Base-by-base conservation (phyloP, 148 eudicot species). In the Amaranthus hypochondriacus region DNA sequence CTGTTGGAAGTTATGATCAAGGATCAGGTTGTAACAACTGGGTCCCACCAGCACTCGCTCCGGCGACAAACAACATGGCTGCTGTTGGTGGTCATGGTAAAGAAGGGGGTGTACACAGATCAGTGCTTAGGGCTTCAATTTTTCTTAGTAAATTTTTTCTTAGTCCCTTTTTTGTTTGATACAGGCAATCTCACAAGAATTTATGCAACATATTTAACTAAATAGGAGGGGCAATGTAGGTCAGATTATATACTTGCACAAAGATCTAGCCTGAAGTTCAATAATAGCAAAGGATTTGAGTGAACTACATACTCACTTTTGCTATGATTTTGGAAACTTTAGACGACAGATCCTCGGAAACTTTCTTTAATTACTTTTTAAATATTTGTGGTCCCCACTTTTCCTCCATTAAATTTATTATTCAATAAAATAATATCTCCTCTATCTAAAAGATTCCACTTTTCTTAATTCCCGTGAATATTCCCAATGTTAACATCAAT, bases 261-360 rank as follows among this genome's bases (percentile, higher is more conserved):
- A 83, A 88, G 86, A 71, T 84, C 83, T 78, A 78, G 74, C 82
- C 82, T 42, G 76, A 77, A 86, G 89, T 82, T 90, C 89, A 70
- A 75, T 68, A 82, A 72, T 84, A 71, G 87, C 84, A 75, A 62
- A 62, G 61, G 78, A 64, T 73, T 78, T 76, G 71, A 71, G 68
- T 21, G 7, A 39, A 28, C 39, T 28, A 28, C 3, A 1, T 5
- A 57, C 84, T 79, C 83, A 70, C 49, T 48, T 71, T 77, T 83
- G 92, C 90, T 85, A 85, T 90, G 78, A 86, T 90, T 90, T 90
- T 87, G 90, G 85, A 87, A 87, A 76, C 90, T 88, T 77, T 79
- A 73, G 83, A 82, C 61, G 9, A n/a, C 21, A 65, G 87, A 81
- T 86, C 91, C 86, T 84, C 89, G 87, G 90, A 85, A 83, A 78